Evolutionary conservation across 768 basidiomycete species (phyloP).

Genomic region (Russula abietina): DNA sequence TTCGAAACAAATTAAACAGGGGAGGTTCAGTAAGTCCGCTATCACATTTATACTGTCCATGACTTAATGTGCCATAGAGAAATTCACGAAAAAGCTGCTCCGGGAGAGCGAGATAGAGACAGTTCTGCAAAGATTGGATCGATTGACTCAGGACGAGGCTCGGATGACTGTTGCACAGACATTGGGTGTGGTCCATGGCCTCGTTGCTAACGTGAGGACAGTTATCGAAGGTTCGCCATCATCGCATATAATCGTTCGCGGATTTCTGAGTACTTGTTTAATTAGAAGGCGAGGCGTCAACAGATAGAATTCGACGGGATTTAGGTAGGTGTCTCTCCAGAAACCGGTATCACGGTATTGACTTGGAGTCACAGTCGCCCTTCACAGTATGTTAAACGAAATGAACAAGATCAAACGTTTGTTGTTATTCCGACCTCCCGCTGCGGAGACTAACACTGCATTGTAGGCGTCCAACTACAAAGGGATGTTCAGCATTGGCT

Average conservation of each 20-base stretch:
- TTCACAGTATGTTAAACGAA: not conserved
- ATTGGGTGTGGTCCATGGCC: not conserved
- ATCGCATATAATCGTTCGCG: not conserved
- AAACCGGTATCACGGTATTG: too few species aligned
- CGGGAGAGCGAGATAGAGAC: constrained; percentile 2
- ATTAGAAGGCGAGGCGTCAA: not conserved
- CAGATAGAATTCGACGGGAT: not conserved
- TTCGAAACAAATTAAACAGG: constrained; percentile 4
- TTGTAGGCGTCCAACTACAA: not conserved
- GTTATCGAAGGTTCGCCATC: not conserved
- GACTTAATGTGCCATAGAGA: not conserved
- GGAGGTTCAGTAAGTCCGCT: not conserved
- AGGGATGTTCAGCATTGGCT: not conserved
- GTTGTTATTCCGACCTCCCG: not conserved
- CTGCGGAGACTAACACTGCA: not conserved
- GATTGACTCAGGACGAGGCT: constrained; percentile 1
- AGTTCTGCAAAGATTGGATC: not conserved
- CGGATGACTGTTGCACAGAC: not conserved
- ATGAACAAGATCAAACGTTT: constrained; percentile 5
- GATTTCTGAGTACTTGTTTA: not conserved
- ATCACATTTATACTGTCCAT: not conserved
- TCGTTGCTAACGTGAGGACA: not conserved
- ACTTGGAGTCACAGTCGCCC: not conserved
- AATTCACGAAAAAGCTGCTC: not conserved
- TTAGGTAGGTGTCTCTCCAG: not conserved